A percentile compares a stretch with the other conserved stretches of the same genome.
phyloP scores from a whole-genome alignment of 1,284 basidiomycete genomes.

The Kalmanozyma brasiliensis region DNA sequence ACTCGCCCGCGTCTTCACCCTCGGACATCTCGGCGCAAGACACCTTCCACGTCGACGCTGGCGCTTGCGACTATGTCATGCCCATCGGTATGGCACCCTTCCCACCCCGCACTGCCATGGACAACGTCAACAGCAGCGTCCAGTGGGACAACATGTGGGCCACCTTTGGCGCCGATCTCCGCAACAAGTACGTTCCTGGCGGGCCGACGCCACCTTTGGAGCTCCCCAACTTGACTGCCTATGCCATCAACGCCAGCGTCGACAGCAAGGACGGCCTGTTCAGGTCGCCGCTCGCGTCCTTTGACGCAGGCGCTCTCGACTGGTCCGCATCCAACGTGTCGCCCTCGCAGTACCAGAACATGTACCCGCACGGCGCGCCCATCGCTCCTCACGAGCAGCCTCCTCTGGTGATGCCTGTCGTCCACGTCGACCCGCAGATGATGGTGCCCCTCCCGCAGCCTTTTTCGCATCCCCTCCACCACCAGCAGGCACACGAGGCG shows the following conservation, averaged over 20 bases:
- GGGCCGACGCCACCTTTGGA: neutral
- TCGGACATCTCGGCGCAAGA: constrained; percentile 30
- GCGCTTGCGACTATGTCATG: constrained; percentile 35
- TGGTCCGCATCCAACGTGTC: constrained; percentile 27
- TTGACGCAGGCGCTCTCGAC: constrained; percentile 42
- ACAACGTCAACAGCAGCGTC: constrained; percentile 2
- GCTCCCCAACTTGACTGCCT: constrained; percentile 24
- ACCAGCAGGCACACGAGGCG: neutral
- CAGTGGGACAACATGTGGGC: constrained; percentile 35
- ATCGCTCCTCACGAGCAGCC: neutral
- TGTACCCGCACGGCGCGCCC: constrained; percentile 9
- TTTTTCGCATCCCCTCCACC: neutral
- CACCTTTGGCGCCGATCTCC: constrained; percentile 20
- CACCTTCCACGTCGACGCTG: constrained; percentile 36
- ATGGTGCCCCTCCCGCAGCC: constrained; percentile 12
- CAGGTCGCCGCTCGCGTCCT: constrained; percentile 16
- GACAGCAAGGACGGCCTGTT: constrained; percentile 19
- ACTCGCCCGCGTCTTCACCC: constrained; percentile 34
- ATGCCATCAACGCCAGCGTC: constrained; percentile 17
- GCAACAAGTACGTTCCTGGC: constrained; percentile 10
- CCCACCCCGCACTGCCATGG: constrained; percentile 3
- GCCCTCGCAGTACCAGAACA: constrained; percentile 29
- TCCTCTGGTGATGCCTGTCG: constrained; percentile 2
- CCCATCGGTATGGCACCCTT: constrained; percentile 7
- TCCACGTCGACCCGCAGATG: constrained; percentile 19